Evolutionary conservation across 768 basidiomycete species (phyloP).

Genomic region (Neoboletus magnificus): DNA sequence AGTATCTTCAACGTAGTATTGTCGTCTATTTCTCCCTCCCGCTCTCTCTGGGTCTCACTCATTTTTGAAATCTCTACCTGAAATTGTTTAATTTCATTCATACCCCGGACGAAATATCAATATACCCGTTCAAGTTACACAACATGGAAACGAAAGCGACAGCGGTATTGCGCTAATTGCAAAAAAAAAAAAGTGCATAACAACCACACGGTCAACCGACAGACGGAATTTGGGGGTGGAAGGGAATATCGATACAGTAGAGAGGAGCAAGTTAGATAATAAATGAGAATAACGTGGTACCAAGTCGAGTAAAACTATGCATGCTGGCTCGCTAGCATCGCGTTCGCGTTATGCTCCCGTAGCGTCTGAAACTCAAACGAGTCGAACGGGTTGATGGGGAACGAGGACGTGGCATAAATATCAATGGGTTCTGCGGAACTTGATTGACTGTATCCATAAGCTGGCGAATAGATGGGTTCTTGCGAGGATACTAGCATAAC

Average conservation of each 20-base stretch:
- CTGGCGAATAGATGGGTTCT: slow-evolving; percentile 12
- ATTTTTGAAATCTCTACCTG: slow-evolving; percentile 1
- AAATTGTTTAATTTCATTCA: slow-evolving; percentile 16
- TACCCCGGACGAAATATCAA: slow-evolving; percentile 15
- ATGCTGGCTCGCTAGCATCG: slow-evolving; percentile 18
- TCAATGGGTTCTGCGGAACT: slow-evolving; percentile 19
- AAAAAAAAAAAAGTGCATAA: slow-evolving; percentile 5
- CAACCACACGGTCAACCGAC: slow-evolving; percentile 1
- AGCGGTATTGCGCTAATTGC: slow-evolving; percentile 9
- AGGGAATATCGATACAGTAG: slow-evolving; percentile 28
- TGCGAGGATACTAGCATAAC: slow-evolving; percentile 16
- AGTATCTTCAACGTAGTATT: background rate
- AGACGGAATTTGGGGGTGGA: background rate
- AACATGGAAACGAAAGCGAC: slow-evolving; percentile 14
- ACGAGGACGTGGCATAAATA: slow-evolving; percentile 15
- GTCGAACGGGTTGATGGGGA: slow-evolving; percentile 25
- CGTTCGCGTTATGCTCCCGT: slow-evolving; percentile 25
- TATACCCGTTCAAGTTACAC: slow-evolving; percentile 18
- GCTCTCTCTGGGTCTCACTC: background rate
- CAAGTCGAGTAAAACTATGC: slow-evolving; percentile 8
- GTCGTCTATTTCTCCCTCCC: background rate
- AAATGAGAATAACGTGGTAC: slow-evolving; percentile 9
- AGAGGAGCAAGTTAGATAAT: slow-evolving; percentile 23
- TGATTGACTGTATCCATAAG: slow-evolving; percentile 21
- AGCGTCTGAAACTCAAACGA: slow-evolving; percentile 33